phyloP scores from a whole-genome alignment of 495 filamentous ascomycete genomes.

The Talaromyces nanjingensis region DNA sequence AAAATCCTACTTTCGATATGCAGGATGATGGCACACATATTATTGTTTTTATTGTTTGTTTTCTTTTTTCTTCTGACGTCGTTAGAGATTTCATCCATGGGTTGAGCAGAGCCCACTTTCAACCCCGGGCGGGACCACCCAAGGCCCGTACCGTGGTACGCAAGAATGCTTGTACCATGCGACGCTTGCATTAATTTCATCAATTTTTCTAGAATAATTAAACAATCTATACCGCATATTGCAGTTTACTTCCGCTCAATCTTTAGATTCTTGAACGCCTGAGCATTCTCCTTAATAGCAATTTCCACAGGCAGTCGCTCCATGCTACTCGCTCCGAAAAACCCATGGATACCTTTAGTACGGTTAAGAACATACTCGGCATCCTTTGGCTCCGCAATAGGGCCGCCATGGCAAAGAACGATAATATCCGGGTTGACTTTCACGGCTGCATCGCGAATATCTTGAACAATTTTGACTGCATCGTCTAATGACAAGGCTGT shows the following conservation, averaged over 20 bases:
- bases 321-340: conserved; percentile 66
- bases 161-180: neutral
- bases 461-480: conserved; percentile 51
- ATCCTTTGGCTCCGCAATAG: conserved; percentile 55
- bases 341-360: conserved; percentile 58
- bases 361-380: conserved; percentile 53
- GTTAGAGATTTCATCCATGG: neutral
- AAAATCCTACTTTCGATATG: neutral
- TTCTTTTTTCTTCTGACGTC: neutral
- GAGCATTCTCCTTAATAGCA: conserved; percentile 56
- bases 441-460: conserved; percentile 53
- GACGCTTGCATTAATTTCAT: neutral
- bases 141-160: neutral
- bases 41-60: neutral
- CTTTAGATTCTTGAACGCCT: conserved; percentile 48
- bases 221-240: neutral
- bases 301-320: conserved; percentile 63
- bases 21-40: neutral
- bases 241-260: conserved; percentile 7
- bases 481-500: conserved; percentile 56
- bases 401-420: conserved; percentile 64
- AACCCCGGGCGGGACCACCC: neutral
- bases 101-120: neutral
- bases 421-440: conserved; percentile 50
- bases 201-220: neutral